Base-by-base conservation (phyloP, 768 basidiomycete genomes). In the Cyathus striatus region DNA sequence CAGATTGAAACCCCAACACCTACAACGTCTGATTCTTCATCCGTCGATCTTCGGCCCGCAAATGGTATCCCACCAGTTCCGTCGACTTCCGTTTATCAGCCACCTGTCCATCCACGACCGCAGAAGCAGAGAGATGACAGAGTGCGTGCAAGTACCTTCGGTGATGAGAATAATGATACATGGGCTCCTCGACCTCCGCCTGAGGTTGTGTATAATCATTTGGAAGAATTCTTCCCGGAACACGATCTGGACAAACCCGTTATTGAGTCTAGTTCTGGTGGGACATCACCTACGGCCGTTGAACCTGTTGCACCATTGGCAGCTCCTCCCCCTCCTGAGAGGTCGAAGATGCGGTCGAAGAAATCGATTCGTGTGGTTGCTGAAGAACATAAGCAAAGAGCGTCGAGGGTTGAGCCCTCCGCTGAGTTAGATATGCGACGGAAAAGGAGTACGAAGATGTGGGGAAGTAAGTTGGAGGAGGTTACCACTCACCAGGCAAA, bases 201-300 rank as follows among this genome's bases (percentile, higher is more conserved):
- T 0, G 96, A 98, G 64, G 87, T 89, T 51, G 86, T 99, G 34
- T 91, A 92, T 58, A 87, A 97, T 33, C 82, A 88, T 43, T 74
- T 99, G 6, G 90, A 97, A 52, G 83, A 86, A 47, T 97, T 90
- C 70, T 99, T 99, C 75, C 94, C 95, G 1, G 84, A 87, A 50
- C 90, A 96, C 57, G 93, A 97, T 56, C 79, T 98, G 38, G 96
- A 98, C 62, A 88, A 92, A 57, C 93, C 94, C 2, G 86, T 98
- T 49, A 88, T 97, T 42, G 95, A 98, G 52, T 81, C 85, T 23
- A 76, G 73, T 30, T 86, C 83, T 3, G 86, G 89, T 7, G 85
- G 86, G 32, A 82, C 84, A 3, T 89, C 87, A 2, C 88, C 90
- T 1, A 86, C 83, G 2, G 60, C 75, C 18, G 68, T 68, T 6